phyloP scores from a whole-genome alignment of 768 basidiomycete species.

The Dentipellis fragilis region DNA sequence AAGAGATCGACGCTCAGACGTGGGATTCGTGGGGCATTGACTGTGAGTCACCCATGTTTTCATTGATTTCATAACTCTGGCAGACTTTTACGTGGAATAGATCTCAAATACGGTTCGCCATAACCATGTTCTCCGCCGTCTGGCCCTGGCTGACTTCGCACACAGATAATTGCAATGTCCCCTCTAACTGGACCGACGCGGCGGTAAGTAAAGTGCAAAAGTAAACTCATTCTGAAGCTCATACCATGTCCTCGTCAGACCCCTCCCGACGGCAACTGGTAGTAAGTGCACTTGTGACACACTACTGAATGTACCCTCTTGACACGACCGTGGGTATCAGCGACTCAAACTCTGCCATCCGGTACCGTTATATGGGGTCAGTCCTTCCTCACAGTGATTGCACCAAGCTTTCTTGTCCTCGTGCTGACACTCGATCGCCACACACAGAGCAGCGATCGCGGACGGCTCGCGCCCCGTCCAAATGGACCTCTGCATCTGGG shows the following conservation, averaged over 20 bases:
- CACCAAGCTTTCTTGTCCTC: background rate
- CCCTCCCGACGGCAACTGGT: slow-evolving; percentile 34
- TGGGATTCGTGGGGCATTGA: slow-evolving; percentile 47
- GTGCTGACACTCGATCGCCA: background rate
- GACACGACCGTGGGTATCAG: slow-evolving; percentile 15
- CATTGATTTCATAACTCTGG: background rate
- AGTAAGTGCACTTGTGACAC: slow-evolving; percentile 25
- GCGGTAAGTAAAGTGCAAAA: slow-evolving; percentile 18
- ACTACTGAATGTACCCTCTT: background rate
- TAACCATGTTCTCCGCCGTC: background rate
- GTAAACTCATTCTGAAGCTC: background rate
- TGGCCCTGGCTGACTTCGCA: background rate
- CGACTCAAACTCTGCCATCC: slow-evolving; percentile 48
- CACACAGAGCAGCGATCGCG: slow-evolving; percentile 33
- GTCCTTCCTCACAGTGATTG: slow-evolving; percentile 8
- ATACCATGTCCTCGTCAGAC: slow-evolving; percentile 13
- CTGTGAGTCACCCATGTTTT: slow-evolving; percentile 18
- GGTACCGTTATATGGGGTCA: slow-evolving; percentile 47
- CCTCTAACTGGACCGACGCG: slow-evolving; percentile 38
- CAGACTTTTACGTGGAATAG: slow-evolving; percentile 9
- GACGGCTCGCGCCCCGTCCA: slow-evolving; percentile 35
- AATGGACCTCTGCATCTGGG: slow-evolving; percentile 45
- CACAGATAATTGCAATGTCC: slow-evolving; percentile 45
- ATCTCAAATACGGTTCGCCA: slow-evolving; percentile 44
- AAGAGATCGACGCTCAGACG: slow-evolving; percentile 39